These are phyloP conservation scores for Leptodontidium sp. DNA, from an alignment of 2,329 filamentous ascomycete genomes.

Conservation along the genomic window DNA sequence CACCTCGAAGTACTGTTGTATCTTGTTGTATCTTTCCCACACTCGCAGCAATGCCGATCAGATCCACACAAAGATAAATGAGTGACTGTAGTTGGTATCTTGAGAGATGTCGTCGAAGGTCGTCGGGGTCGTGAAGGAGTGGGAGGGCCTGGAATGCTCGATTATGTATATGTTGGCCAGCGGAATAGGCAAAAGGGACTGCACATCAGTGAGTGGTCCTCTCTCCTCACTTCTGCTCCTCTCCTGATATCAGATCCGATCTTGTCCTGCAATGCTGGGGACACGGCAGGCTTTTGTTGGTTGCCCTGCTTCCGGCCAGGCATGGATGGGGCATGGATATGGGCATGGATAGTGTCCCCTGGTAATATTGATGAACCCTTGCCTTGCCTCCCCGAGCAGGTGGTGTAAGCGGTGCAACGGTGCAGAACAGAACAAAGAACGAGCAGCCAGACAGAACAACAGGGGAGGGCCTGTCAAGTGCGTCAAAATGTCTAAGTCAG, in stretches of 20 bases:
- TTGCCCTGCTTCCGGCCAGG: background rate
- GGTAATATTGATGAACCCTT: slow-evolving; percentile 15
- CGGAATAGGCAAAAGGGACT: slow-evolving; percentile 23
- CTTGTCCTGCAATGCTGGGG: slow-evolving; percentile 8
- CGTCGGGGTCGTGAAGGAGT: slow-evolving; percentile 1
- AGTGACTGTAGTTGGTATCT: slow-evolving; percentile 44
- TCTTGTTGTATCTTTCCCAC: slow-evolving; percentile 4
- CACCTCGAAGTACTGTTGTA: background rate
- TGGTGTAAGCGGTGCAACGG: background rate
- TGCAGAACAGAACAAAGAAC: slow-evolving; percentile 13
- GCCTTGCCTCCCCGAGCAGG: slow-evolving; percentile 18
- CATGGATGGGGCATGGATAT: no score
- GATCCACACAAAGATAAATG: slow-evolving; percentile 39
- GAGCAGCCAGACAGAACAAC: background rate
- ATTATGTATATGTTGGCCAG: slow-evolving; percentile 10
- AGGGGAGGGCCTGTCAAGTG: slow-evolving; percentile 4
- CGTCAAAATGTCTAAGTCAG: slow-evolving; percentile 8
- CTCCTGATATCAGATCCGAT: slow-evolving; percentile 7
- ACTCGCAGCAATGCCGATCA: slow-evolving; percentile 1
- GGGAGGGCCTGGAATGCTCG: slow-evolving; percentile 17
- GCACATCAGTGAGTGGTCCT: slow-evolving; percentile 13
- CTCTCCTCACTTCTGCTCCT: background rate
- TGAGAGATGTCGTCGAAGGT: slow-evolving; percentile 18
- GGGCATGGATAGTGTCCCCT: slow-evolving; percentile 5
- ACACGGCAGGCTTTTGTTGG: slow-evolving; percentile 19